Evolutionary conservation across 2,329 filamentous ascomycete species (phyloP).

Genomic region (Cucurbitaria berberidis): DNA sequence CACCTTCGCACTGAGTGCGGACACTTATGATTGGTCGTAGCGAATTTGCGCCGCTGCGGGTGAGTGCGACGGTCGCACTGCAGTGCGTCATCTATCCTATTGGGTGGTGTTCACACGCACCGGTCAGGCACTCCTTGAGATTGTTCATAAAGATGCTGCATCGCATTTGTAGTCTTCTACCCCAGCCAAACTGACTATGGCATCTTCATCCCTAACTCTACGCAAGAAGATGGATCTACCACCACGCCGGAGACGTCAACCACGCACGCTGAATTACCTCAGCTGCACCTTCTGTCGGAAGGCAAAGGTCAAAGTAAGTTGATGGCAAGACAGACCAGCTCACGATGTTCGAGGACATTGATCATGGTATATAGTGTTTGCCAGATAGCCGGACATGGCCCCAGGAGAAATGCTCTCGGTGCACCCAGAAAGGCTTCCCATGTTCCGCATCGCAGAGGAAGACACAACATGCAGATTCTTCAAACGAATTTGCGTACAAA

Average conservation of each 20-base stretch:
- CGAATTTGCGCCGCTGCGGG: not conserved
- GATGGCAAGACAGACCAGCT: not conserved
- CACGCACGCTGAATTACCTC: constrained; percentile 1
- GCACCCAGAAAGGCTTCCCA: not conserved
- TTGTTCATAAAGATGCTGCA: not conserved
- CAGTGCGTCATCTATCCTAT: not conserved
- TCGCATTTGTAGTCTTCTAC: not conserved
- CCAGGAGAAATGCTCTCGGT: not conserved
- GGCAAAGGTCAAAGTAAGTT: not conserved
- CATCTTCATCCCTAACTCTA: not conserved
- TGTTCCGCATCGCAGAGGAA: not conserved
- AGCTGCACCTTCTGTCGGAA: constrained; percentile 1
- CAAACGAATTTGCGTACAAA: not conserved
- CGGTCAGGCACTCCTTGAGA: not conserved
- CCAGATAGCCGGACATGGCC: not conserved
- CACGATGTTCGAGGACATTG: not conserved
- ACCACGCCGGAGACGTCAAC: not conserved
- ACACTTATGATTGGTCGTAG: not conserved
- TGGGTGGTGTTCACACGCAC: not conserved
- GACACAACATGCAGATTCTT: not conserved
- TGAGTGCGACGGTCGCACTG: not conserved
- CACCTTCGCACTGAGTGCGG: not conserved
- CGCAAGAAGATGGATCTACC: not conserved
- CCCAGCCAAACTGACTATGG: not conserved
- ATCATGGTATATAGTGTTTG: not conserved